Evolutionary conservation across 2,329 filamentous ascomycete genomes (phyloP).

Genomic region (Hymenoscyphus infarciens): DNA sequence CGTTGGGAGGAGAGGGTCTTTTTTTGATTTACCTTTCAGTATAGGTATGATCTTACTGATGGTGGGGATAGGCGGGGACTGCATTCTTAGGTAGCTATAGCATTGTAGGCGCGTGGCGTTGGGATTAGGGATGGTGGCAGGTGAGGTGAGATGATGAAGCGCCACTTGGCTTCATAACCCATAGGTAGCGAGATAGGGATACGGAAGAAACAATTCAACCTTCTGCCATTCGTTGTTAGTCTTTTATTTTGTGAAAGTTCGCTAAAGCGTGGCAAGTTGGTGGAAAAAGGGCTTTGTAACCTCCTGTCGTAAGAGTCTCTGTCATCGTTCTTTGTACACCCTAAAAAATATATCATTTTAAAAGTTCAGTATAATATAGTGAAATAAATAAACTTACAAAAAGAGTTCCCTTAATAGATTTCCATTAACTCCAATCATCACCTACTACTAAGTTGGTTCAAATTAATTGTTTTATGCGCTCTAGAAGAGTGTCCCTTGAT

Average conservation of each 20-base stretch:
- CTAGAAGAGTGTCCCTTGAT: too few relatives aligned
- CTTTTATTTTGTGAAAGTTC: neutral
- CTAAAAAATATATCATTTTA: too few relatives aligned
- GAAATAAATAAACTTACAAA: too few relatives aligned
- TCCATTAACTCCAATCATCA: too few relatives aligned
- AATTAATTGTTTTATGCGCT: too few relatives aligned
- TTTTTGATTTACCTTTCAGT: neutral
- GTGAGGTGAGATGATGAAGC: neutral
- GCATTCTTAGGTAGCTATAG: neutral
- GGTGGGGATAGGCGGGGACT: neutral
- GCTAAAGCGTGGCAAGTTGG: too few relatives aligned
- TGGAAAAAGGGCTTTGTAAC: too few relatives aligned
- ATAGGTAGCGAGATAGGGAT: neutral
- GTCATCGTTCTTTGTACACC: too few relatives aligned
- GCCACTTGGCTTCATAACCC: neutral
- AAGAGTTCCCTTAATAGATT: too few relatives aligned
- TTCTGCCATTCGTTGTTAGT: neutral
- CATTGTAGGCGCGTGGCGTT: conserved; percentile 6
- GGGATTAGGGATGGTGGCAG: neutral
- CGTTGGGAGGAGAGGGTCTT: neutral
- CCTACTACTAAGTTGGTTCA: too few relatives aligned
- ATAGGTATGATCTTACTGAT: neutral
- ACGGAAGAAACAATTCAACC: neutral
- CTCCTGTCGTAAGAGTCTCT: too few relatives aligned
- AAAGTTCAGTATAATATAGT: too few relatives aligned